phyloP scores from a whole-genome alignment of 2,329 filamentous ascomycete species.

The Bipolaris cookei region DNA sequence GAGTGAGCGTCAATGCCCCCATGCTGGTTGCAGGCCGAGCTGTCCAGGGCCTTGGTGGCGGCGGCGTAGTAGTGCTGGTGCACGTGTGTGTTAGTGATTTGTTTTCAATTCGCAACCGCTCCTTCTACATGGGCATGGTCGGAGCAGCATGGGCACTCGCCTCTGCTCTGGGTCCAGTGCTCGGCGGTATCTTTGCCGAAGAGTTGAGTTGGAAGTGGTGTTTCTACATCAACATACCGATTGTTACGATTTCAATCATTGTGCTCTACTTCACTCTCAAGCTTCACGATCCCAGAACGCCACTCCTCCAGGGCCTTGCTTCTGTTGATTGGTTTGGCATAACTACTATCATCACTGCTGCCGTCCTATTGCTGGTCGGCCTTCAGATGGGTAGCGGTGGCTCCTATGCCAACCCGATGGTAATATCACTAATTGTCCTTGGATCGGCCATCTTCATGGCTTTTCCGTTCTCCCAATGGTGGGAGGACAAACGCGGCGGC shows the following conservation, averaged over 20 bases:
- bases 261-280: conserved; percentile 60
- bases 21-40: conserved; percentile 62
- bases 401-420: conserved; percentile 57
- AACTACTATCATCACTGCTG: conserved; percentile 56
- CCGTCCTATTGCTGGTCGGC: conserved; percentile 59
- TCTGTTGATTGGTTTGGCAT: conserved; percentile 63
- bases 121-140: conserved; percentile 59
- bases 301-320: conserved; percentile 53
- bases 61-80: conserved; percentile 60
- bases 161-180: conserved; percentile 59
- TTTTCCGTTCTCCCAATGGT: conserved; percentile 68
- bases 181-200: conserved; percentile 60
- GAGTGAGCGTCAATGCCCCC: conserved; percentile 54
- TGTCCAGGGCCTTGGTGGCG: conserved; percentile 62
- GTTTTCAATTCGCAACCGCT: conserved; percentile 54
- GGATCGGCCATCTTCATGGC: conserved; percentile 53
- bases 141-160: conserved; percentile 64
- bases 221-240: conserved; percentile 54
- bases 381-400: conserved; percentile 59
- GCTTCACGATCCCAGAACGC: conserved; percentile 59
- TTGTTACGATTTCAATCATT: conserved; percentile 57
- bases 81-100: conserved; percentile 63
- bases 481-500: conserved; percentile 65
- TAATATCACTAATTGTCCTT: conserved; percentile 60
- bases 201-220: conserved; percentile 59